Base-by-base conservation (phyloP, 176 grass and related monocot genomes). In the Saccharum spontaneum region DNA sequence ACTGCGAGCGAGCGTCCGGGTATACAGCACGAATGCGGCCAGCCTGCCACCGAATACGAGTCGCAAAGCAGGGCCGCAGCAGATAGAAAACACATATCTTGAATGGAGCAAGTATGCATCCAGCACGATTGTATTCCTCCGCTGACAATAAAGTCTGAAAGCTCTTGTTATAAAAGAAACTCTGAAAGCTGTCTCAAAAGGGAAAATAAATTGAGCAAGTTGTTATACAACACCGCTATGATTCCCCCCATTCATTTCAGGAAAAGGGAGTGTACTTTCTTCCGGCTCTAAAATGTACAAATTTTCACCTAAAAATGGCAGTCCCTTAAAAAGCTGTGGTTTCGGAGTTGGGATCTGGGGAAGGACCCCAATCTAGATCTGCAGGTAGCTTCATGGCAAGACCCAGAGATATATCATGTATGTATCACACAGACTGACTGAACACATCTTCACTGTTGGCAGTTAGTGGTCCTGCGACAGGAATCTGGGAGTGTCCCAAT, bases 381-480 rank as follows among this genome's bases (percentile, higher is more conserved):
- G 15, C 41, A 73, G 38, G 38, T 75, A 15, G 11, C 37, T 63
- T 26, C 62, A 49, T 45, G 57, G 70, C 26, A 36, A 60, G 10
- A 34, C 24, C 15, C 50, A 60, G 49, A 60, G 24, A 28, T 28
- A 67, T n/a, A 68, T 4, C 3, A 22, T 38, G 10, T 40, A 28
- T 48, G 23, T 17, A 73, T 17, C 65, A 11, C 12, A 81, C 31
- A 69, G 15, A 33, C 79, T 78, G 24, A 61, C 67, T 44, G 15
- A 39, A 33, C 16, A 40, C n/a, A 69, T 75, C 76, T 80, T 84
- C 52, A 37, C 76, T n/a, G 20, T 38, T 80, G 70, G 61, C 64
- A 76, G 31, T 80, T 37, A 26, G 75, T 87, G 85, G 75, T 90
- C 80, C 79, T 67, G 79, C 24, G 62, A 23, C 48, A 69, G 41